Conservation (phyloP, 495 filamentous ascomycete species). For the Hypomontagnella monticulosa region DNA sequence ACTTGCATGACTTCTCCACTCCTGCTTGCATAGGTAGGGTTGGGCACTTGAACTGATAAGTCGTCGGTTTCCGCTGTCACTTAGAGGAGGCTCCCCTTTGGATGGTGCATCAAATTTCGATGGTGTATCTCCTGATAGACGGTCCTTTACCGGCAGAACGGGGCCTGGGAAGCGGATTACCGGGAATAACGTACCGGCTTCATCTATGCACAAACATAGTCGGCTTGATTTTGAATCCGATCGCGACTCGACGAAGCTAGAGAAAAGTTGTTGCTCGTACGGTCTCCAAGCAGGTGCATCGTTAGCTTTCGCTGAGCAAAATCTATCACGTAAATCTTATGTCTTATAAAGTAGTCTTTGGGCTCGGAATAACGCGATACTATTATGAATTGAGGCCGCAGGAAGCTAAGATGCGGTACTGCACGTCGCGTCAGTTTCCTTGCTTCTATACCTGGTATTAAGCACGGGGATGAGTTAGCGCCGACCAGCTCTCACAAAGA, state of each 20-base stretch:
- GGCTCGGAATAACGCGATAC: slow-evolving; percentile 15
- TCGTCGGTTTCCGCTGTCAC: slow-evolving; percentile 1
- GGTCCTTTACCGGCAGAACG: slow-evolving; percentile 12
- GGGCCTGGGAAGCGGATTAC: slow-evolving; percentile 10
- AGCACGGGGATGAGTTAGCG: slow-evolving; percentile 22
- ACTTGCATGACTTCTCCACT: slow-evolving; percentile 31
- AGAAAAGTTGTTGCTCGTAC: slow-evolving; percentile 1
- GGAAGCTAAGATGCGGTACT: slow-evolving; percentile 23
- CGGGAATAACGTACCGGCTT: slow-evolving; percentile 1
- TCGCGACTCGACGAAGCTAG: not conserved
- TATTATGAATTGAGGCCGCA: slow-evolving; percentile 6
- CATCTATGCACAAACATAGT: slow-evolving; percentile 3
- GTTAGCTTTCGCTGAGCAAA: slow-evolving; percentile 9
- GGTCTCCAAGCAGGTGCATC: slow-evolving; percentile 7
- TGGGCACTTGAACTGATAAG: slow-evolving; percentile 10
- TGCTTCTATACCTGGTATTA: slow-evolving; percentile 23
- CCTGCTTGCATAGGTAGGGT: slow-evolving; percentile 13
- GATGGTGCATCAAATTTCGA: not conserved
- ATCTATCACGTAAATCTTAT: slow-evolving; percentile 29
- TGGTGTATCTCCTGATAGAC: slow-evolving; percentile 1
- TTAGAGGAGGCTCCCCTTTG: slow-evolving; percentile 4
- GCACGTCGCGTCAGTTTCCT: slow-evolving; percentile 26
- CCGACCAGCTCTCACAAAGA: slow-evolving; percentile 16
- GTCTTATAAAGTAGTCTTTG: slow-evolving; percentile 1
- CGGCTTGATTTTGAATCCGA: not conserved